Base-by-base conservation (phyloP, 1,284 basidiomycete species). In the Puccinia hordei region DNA sequence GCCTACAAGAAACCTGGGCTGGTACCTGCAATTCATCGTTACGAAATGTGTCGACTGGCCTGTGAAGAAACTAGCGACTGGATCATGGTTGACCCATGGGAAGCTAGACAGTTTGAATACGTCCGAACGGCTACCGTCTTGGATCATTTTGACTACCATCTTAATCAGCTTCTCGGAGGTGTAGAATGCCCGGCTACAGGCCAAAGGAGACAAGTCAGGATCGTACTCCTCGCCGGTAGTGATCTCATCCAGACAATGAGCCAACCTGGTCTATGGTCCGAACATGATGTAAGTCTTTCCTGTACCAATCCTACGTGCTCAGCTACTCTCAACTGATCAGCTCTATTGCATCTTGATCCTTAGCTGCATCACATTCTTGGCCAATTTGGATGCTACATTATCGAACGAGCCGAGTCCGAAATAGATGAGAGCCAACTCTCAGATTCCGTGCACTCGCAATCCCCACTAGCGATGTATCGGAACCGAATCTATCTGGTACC, bases 221-320 rank as follows among this genome's bases (percentile, higher is more conserved):
- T 98, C 83, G 95, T 99, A 92, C 90, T 99, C 38, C 90, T 99
- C 75, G 97, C 97, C 2, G 97, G 96, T 51, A 95, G 93, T 33
- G 96, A 99, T 86, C 88, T 99, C 83, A 99, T 99, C 85, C 92
- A 94, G 85, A 97, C 94, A 73, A 98, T 99, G 92, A 94, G 93
- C 83, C 94, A 98, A 87, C 94, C 94, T n/a, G 97, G 97, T 19
- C 95, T 99, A 30, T 99, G 97, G 97, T 91, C 92, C 75, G 92
- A 95, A 83, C 89, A 90, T 81, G 97, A 99, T 89, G 93, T 95
- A 83, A 85, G 91, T 88, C 55, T 81, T 63, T 53, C 13, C 9
- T 49, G 2, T 49, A 5, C n/a, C 57, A 59, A 44, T 44, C n/a
- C 17, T 41, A 53, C 46, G 1, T 9, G 15, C 8, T 30, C 27